Evolutionary conservation across 164 flowering plant species (phyloP).

Genomic region (Warburgia ugandensis): DNA sequence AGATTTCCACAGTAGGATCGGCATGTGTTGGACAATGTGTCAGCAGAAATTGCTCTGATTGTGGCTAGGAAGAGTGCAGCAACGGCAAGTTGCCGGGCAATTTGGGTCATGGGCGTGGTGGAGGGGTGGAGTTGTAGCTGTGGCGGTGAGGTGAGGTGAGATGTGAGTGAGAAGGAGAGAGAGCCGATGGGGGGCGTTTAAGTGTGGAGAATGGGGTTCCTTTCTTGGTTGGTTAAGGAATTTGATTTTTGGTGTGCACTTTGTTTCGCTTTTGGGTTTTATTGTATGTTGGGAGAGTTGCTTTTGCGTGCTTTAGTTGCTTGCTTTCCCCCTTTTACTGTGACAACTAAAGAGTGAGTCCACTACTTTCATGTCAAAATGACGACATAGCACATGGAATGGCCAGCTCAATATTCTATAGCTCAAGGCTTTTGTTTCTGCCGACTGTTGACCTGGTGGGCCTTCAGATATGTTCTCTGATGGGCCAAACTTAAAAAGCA

Average conservation of each 20-base stretch:
- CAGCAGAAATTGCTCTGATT: slow-evolving; percentile 7
- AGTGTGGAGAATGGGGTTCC: slow-evolving; percentile 21
- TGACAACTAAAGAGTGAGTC: too few relatives aligned
- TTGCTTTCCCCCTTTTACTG: too few relatives aligned
- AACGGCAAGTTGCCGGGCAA: slow-evolving; percentile 11
- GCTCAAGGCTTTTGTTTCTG: too few relatives aligned
- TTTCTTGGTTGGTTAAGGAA: slow-evolving; percentile 32
- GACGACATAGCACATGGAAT: too few relatives aligned
- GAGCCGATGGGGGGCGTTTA: not conserved
- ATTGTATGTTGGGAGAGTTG: not conserved
- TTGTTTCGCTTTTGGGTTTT: not conserved
- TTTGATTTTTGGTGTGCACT: not conserved
- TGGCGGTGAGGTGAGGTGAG: not conserved
- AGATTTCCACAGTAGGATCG: slow-evolving; percentile 83
- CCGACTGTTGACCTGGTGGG: too few relatives aligned
- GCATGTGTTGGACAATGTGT: slow-evolving; percentile 25
- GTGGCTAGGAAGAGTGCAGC: slow-evolving; percentile 6
- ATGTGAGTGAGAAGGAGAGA: not conserved
- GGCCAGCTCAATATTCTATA: too few relatives aligned
- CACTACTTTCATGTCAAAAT: too few relatives aligned
- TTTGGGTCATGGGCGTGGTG: slow-evolving; percentile 15
- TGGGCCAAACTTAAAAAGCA: too few relatives aligned
- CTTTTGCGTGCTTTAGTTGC: not conserved
- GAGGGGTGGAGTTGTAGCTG: not conserved
- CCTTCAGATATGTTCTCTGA: too few relatives aligned